Evolutionary conservation across 441 rosid genomes (phyloP), one percentile per base, ranked within the genome.

Genomic region (Pelargonium exstipulatum): DNA sequence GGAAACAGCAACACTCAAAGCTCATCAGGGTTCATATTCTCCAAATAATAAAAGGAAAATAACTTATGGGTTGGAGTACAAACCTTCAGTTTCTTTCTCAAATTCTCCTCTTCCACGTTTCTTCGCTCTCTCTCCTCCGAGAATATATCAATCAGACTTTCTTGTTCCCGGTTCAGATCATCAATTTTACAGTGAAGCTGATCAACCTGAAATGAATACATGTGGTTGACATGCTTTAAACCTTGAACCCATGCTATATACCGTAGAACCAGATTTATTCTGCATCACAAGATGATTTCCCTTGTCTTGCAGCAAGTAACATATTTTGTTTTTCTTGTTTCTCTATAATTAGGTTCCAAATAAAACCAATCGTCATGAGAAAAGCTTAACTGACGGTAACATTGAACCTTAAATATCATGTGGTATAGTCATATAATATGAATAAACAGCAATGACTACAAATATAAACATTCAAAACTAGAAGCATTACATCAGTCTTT

Each of bases 71-170:
- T 67, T 32, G 26, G 9, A 26, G 65, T 68, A 49, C 80, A 66
- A 37, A 84, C 92, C 85, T 68, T 67, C 29, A 81, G 51, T 64
- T 62, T 72, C 67, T 79, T 80, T 69, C 85, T 83, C 82, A 95
- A 78, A 70, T 68, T 79, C 46, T 86, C 89, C 74, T 91, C 96
- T 69, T 83, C 93, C 73, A 57, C 71, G 64, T 91, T 89, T 13
- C 96, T 78, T 5, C 85, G 82, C 49, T 82, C 85, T 75, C 92
- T 84, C 68, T 91, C 97, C 86, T 91, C 94, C 0, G 90, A 69
- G 76, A 91, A 85, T 18, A 91, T 80, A 10, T 80, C 78, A 60
- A 91, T 79, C 22, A 94, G 78, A 73, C 85, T 83, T 70, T 70
- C 73, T 46, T 70, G 73, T 58, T 70, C 73, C 62, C 40, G 48